A percentile compares a stretch with the other conserved stretches of the same genome.
Evolutionary conservation across 441 rosid species (phyloP).

Genomic region (Brassica hybrid): DNA sequence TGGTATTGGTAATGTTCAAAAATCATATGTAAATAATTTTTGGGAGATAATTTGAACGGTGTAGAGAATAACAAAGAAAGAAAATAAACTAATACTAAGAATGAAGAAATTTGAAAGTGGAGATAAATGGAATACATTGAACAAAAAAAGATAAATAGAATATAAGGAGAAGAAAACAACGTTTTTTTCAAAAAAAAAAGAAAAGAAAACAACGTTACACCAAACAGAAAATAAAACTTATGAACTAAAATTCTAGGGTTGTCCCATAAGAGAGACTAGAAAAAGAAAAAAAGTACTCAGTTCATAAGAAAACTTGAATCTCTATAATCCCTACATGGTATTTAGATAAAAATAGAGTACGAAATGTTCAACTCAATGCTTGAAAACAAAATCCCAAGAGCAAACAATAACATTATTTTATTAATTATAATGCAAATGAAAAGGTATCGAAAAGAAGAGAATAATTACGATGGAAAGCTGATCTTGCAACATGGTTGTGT

Average conservation of each 20-base stretch:
- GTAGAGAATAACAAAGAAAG: slow-evolving; percentile 30
- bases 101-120: neutral
- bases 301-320: slow-evolving; percentile 2
- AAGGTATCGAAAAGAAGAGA: slow-evolving; percentile 13
- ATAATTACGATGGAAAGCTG: slow-evolving; percentile 27
- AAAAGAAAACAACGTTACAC: neutral
- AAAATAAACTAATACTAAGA: neutral
- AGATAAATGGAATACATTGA: slow-evolving; percentile 24
- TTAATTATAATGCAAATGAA: neutral
- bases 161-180: slow-evolving; percentile 24
- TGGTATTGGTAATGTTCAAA: neutral
- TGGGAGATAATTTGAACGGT: slow-evolving; percentile 2
- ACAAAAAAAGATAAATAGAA: no score
- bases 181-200: no score
- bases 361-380: slow-evolving; percentile 12
- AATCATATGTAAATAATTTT: neutral
- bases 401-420: neutral
- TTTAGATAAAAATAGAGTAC: neutral
- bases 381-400: neutral
- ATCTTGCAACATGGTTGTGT: slow-evolving; percentile 26
- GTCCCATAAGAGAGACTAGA: neutral
- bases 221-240: neutral
- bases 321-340: neutral
- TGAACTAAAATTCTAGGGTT: slow-evolving; percentile 7
- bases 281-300: neutral